Conservation (phyloP, 108 stramenopile species). For the Asterionellopsis glacialis region DNA sequence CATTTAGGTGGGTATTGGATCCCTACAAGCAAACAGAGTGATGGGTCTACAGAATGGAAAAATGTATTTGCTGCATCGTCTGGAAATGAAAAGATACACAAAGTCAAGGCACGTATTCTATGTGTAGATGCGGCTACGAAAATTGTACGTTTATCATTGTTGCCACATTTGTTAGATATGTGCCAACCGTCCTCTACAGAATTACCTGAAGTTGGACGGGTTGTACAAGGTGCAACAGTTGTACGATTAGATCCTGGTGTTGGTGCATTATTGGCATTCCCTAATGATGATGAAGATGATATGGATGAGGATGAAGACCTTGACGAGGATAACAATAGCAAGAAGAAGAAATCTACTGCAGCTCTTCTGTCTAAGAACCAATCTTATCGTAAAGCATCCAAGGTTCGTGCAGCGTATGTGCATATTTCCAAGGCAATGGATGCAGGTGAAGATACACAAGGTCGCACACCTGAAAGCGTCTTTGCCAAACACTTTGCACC, state of each 20-base stretch:
- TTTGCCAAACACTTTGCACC: constrained; percentile 77
- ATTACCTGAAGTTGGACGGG: constrained; percentile 41
- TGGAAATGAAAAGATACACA: constrained; percentile 6
- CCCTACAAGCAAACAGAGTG: constrained; percentile 10
- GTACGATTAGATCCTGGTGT: constrained; percentile 78
- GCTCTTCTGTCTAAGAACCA: constrained; percentile 18
- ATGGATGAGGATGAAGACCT: constrained; percentile 5
- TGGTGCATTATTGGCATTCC: constrained; percentile 75
- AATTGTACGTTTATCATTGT: constrained; percentile 72
- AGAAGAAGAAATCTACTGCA: constrained; percentile 4
- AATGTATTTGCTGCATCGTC: constrained; percentile 10
- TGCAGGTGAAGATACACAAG: constrained; percentile 11
- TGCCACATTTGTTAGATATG: constrained; percentile 58
- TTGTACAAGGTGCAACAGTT: constrained; percentile 64
- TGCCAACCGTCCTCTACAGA: background rate
- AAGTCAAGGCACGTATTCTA: constrained; percentile 69
- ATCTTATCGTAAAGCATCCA: constrained; percentile 44
- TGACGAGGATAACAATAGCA: constrained; percentile 32
- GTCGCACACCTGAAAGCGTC: constrained; percentile 36
- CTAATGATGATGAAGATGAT: constrained; percentile 15
- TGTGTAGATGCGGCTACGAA: constrained; percentile 72
- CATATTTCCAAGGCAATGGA: constrained; percentile 88
- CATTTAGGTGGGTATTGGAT: constrained; percentile 63
- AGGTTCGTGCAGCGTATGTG: constrained; percentile 60
- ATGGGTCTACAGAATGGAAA: constrained; percentile 18